Evolutionary conservation across 2,329 filamentous ascomycete species (phyloP), one percentile per base, ranked within the genome.

Genomic region (Chaetomiaceae sp.): DNA sequence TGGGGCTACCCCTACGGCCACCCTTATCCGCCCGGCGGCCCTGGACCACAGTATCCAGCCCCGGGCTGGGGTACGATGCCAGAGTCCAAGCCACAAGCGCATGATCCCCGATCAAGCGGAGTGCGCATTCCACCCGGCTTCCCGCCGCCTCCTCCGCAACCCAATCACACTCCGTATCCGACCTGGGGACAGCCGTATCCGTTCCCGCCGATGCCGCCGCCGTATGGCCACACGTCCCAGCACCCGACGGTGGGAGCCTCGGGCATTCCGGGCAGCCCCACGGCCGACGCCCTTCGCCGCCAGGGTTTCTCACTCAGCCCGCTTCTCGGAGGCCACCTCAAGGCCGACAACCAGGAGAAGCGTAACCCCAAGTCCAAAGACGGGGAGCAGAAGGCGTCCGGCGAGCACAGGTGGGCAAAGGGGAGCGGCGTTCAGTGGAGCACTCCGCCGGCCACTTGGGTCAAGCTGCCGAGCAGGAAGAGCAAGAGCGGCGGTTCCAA

Each of bases 1-100:
- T 84, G 80, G 61, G 79, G 79, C 4, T 79, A 79, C 57, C 73
- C 75, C 21, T 67, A 71, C 21, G 71, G 71, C 1, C 64, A 67
- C 2, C 61, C 79, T n/a, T 78, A 82, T 60, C 76, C 78, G 2
- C 65, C 67, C 5, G 61, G 43, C 2, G 51, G 23, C 2, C 45
- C 45, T 7, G 13, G 67, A 21, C 63, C 62, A 21, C 64, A 63
- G 11, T 63, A 68, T 3, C 59, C 74, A 6, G 73, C 73, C 0
- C 54, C 74, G 8, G 75, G 76, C 3, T 68, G 71, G 46, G 71
- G 73, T 4, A 71, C 76, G 53, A 14, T 34, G 7, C 47, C 42
- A n/a, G n/a, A n/a, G n/a, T n/a, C n/a, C 5, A 45, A 40, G 0
- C 11, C 33, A 3, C 44, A 38, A n/a, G n/a, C 20, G 2, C 47